Evolutionary conservation across 2,329 filamentous ascomycete species (phyloP).

Genomic region (Xylaria sp.): DNA sequence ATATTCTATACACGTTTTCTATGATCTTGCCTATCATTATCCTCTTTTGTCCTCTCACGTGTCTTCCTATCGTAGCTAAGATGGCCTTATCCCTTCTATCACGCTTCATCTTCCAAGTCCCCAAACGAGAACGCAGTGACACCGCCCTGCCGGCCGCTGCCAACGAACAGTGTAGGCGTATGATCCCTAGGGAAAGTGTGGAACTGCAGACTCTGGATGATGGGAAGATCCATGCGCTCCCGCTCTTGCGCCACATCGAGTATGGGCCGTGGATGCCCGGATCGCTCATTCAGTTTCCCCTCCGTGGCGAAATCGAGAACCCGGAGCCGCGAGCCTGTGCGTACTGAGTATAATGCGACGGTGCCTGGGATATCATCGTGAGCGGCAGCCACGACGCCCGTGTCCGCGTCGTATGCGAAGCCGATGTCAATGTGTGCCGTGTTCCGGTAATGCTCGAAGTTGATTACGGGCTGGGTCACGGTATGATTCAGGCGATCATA

Average conservation of each 20-base stretch:
- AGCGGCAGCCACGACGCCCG: constrained; percentile 63
- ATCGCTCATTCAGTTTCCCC: not conserved
- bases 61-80: not conserved
- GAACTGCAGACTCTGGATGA: constrained; percentile 58
- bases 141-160: constrained; percentile 44
- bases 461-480: constrained; percentile 54
- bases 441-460: constrained; percentile 63
- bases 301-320: constrained; percentile 35
- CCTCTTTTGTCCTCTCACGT: not conserved
- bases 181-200: constrained; percentile 56
- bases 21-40: not conserved
- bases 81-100: constrained; percentile 3
- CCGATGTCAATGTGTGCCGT: constrained; percentile 59
- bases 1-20: not conserved
- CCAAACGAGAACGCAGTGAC: constrained; percentile 60
- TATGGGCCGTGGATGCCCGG: not conserved
- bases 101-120: constrained; percentile 51
- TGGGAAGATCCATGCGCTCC: not conserved
- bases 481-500: constrained; percentile 19
- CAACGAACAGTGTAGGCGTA: constrained; percentile 60
- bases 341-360: constrained; percentile 61
- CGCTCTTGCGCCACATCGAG: not conserved
- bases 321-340: constrained; percentile 54
- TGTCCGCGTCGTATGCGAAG: constrained; percentile 59
- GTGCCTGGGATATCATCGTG: constrained; percentile 58